These are phyloP conservation scores for Fagopyrum esculentum DNA, from an alignment of 148 eudicot genomes.

Conservation along the genomic window DNA sequence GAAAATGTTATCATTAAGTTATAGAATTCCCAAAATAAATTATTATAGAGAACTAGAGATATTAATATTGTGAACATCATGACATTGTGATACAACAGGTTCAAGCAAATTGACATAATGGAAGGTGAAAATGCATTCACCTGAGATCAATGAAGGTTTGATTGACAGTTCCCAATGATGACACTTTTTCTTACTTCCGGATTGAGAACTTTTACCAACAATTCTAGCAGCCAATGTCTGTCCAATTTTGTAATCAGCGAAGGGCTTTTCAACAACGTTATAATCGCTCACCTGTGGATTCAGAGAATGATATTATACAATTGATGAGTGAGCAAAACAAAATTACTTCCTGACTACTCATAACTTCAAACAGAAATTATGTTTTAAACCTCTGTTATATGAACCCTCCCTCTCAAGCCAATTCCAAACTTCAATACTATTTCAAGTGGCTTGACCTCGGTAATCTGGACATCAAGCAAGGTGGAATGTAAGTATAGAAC, in stretches of 20 bases:
- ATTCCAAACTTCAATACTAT: conserved; percentile 78
- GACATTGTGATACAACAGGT: not conserved
- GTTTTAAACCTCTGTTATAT: conserved; percentile 62
- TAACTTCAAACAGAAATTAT: not conserved
- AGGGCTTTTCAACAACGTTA: conserved; percentile 53
- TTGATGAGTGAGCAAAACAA: not conserved
- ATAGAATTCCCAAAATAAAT: not conserved
- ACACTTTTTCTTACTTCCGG: conserved; percentile 32
- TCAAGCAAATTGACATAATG: not conserved
- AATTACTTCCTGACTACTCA: not conserved
- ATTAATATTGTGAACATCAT: not conserved
- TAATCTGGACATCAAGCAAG: conserved; percentile 33
- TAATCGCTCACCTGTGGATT: conserved; percentile 43
- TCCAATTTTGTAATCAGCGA: conserved; percentile 59
- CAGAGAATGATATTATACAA: conserved; percentile 4
- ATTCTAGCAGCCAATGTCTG: conserved; percentile 72
- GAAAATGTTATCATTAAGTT: not conserved
- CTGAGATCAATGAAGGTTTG: conserved; percentile 58
- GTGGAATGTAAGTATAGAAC: not conserved
- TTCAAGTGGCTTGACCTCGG: conserved; percentile 84
- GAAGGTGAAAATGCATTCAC: conserved; percentile 23
- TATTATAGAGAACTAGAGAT: not conserved
- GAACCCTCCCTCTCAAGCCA: conserved; percentile 71
- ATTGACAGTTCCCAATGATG: conserved; percentile 76
- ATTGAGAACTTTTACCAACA: conserved; percentile 41